Evolutionary conservation across 1,284 basidiomycete genomes (phyloP), one percentile per base, ranked within the genome.

Genomic region (Ceratobasidium sp.): DNA sequence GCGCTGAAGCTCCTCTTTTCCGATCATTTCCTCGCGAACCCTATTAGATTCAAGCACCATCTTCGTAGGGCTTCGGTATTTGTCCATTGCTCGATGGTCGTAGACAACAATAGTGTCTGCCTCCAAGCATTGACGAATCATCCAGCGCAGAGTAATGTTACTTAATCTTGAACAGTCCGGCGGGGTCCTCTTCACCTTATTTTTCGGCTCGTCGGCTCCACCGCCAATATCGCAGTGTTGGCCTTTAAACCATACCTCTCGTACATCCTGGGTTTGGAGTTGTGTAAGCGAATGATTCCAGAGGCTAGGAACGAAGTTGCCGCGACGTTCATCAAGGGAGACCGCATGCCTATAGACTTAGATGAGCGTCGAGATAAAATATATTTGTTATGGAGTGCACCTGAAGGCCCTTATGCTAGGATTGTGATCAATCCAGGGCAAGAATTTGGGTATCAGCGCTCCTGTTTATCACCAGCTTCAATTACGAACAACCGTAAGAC

Each of bases 271-370:
- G 1, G 13, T 44, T 6, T 30, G 6, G 1, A 11, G 26, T 3
- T 44, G 35, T 8, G 23, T 49, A 0, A 54, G n/a, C 14, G n/a
- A 26, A 26, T 52, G 38, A 44, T 66, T 52, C 69, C 70, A 72
- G 8, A 66, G 58, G 44, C 67, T 74, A 8, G 78, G 80, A 32
- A 75, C 50, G 41, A 78, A 77, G 52, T 78, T 77, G 30, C 76
- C 78, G 0, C 78, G 76, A n/a, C 73, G 74, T 64, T 80, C 79
- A 59, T 80, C 78, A 1, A 80, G 71, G 1, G 79, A 78, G 16
- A 80, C 73, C 18, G 78, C 78, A 61, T 80, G 78, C 11, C 79
- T 52, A 50, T 26, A n/a, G 3, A 32, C 5, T 8, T 30, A 14
- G 14, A 13, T 43, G 5, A 7, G 2, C 16, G 23, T 6, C 26